Conservation (phyloP, 305 asterid genomes). For the Vinca major region DNA sequence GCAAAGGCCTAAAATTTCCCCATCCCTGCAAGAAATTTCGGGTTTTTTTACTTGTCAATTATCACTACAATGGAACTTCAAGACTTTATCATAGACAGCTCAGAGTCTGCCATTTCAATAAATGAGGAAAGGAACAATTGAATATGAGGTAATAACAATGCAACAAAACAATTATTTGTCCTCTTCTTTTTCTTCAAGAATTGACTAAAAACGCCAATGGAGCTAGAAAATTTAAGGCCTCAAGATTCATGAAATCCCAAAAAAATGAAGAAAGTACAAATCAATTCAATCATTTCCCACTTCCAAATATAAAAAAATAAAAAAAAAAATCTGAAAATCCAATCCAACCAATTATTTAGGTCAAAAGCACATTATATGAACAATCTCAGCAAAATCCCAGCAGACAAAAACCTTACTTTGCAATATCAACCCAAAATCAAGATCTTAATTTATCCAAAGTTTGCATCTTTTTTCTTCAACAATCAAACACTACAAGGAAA, state of each 20-base stretch:
- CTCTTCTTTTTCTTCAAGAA: conserved; percentile 1
- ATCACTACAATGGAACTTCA: not conserved
- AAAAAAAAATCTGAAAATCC: not conserved
- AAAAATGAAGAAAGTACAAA: conserved; percentile 4
- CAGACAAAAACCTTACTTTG: conserved; percentile 13
- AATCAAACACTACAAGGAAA: conserved; percentile 15
- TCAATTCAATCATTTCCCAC: conserved; percentile 10
- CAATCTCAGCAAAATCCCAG: conserved; percentile 9
- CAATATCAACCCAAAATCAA: conserved; percentile 14
- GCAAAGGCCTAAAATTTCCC: conserved; percentile 7
- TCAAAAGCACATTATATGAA: conserved; percentile 7
- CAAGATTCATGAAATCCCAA: conserved; percentile 16
- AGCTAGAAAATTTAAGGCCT: not conserved
- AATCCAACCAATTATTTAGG: conserved; percentile 2
- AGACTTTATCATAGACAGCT: not conserved
- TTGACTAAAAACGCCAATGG: not conserved
- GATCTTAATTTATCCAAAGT: conserved; percentile 3
- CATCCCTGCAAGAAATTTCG: conserved; percentile 6
- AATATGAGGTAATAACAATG: not conserved
- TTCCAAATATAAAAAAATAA: not conserved
- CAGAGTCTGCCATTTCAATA: not conserved
- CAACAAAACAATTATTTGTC: not conserved
- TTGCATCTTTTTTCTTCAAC: conserved; percentile 14
- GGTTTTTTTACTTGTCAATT: not conserved
- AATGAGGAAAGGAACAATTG: not conserved